Conservation (phyloP, 805 yeast species). For the Candida xiaguanensis region DNA sequence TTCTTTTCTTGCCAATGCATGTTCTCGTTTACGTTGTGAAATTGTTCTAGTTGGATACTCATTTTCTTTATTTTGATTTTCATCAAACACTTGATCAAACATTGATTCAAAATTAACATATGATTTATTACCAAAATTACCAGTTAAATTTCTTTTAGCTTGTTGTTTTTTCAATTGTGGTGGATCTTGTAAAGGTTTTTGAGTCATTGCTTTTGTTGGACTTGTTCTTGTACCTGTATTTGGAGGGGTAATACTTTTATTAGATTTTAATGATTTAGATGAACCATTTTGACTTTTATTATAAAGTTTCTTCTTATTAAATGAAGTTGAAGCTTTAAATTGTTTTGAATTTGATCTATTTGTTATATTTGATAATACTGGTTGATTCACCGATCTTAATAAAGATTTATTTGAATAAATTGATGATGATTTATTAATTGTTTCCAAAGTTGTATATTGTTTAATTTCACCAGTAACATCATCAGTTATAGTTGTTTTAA, state of each 20-base stretch:
- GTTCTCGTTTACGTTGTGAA: conserved; percentile 1
- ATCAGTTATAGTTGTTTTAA: conserved; percentile 37
- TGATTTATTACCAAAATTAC: conserved; percentile 19
- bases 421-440: conserved; percentile 19
- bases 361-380: conserved; percentile 23
- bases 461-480: conserved; percentile 21
- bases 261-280: conserved; percentile 8
- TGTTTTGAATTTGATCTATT: conserved; percentile 20
- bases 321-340: conserved; percentile 38
- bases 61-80: conserved; percentile 8
- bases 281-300: conserved; percentile 6
- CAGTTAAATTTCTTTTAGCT: conserved; percentile 9
- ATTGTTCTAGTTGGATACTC: not conserved
- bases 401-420: conserved; percentile 17
- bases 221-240: conserved; percentile 1
- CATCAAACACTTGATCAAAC: conserved; percentile 31
- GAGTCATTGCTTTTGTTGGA: conserved; percentile 9
- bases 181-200: conserved; percentile 14
- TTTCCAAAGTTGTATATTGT: conserved; percentile 17
- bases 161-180: conserved; percentile 15
- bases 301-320: conserved; percentile 29
- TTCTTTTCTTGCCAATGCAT: conserved; percentile 12
- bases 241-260: conserved; percentile 5
- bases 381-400: conserved; percentile 2
- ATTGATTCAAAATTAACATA: conserved; percentile 27